Conservation (phyloP, 2,329 filamentous ascomycete species). For the Chaetothyriales sp. region DNA sequence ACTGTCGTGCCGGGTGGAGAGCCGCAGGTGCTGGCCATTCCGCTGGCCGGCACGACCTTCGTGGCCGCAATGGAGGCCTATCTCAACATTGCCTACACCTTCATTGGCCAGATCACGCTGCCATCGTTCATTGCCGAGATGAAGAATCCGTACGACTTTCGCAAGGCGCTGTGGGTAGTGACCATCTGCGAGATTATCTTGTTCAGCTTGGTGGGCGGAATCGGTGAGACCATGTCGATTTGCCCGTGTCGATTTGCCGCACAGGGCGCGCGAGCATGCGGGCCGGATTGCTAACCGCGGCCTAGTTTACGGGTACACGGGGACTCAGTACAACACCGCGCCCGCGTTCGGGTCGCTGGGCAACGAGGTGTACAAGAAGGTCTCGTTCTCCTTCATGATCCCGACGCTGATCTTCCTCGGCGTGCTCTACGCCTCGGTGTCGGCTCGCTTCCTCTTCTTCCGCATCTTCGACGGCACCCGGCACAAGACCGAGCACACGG, state of each 20-base stretch:
- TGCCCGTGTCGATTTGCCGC: neutral
- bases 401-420: conserved; percentile 87
- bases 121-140: conserved; percentile 95
- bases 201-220: conserved; percentile 66
- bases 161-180: conserved; percentile 81
- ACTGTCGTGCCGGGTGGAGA: conserved; percentile 36
- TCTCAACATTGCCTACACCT: conserved; percentile 90
- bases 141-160: conserved; percentile 68
- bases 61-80: conserved; percentile 75
- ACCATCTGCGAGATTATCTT: conserved; percentile 78
- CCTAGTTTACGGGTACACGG: conserved; percentile 46
- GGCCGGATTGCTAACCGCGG: neutral
- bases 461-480: conserved; percentile 65
- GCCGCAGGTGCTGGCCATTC: conserved; percentile 55
- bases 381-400: conserved; percentile 89
- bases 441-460: conserved; percentile 84
- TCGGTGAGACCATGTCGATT: conserved; percentile 28
- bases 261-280: neutral
- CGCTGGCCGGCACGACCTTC: conserved; percentile 59
- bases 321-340: conserved; percentile 74
- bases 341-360: conserved; percentile 78
- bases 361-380: conserved; percentile 64
- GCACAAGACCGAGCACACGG: conserved; percentile 69
- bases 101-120: conserved; percentile 88
- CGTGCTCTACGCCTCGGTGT: conserved; percentile 80